Evolutionary conservation across 2,329 filamentous ascomycete genomes (phyloP).

Genomic region (Blumeria hordei): DNA sequence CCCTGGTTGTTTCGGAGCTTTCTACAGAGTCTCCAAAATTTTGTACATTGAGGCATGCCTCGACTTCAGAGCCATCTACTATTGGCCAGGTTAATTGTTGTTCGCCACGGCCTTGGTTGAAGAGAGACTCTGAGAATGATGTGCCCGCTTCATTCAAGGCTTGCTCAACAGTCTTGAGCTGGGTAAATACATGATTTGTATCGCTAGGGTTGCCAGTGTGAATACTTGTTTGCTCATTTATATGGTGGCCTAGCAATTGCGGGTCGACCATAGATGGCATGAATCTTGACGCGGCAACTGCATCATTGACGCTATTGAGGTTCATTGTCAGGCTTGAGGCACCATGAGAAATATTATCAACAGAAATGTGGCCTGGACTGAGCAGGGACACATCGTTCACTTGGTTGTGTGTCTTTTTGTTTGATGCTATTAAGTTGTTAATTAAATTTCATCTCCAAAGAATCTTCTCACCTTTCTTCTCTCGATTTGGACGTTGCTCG

Average conservation of each 20-base stretch:
- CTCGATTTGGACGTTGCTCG: slow-evolving; percentile 17
- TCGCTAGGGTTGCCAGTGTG: too few relatives aligned
- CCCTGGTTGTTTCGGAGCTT: slow-evolving; percentile 2
- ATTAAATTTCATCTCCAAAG: too few relatives aligned
- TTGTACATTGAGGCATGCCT: slow-evolving; percentile 1
- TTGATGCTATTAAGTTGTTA: too few relatives aligned
- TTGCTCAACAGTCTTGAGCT: slow-evolving; percentile 7
- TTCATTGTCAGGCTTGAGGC: too few relatives aligned
- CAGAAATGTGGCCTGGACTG: too few relatives aligned
- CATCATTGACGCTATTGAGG: slow-evolving; percentile 4
- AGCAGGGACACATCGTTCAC: too few relatives aligned
- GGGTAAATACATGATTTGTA: slow-evolving; percentile 2
- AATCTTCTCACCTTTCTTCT: slow-evolving; percentile 17
- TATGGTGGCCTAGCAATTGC: slow-evolving; percentile 12
- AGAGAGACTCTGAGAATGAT: slow-evolving; percentile 7
- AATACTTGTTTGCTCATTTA: slow-evolving; percentile 5
- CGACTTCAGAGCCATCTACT: slow-evolving; percentile 7
- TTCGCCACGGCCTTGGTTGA: slow-evolving; percentile 6
- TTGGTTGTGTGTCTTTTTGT: too few relatives aligned
- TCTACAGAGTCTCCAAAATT: slow-evolving; percentile 2
- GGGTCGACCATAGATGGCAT: slow-evolving; percentile 15
- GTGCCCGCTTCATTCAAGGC: slow-evolving; percentile 9
- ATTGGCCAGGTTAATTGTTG: slow-evolving; percentile 11
- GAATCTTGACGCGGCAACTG: slow-evolving; percentile 11
- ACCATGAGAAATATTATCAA: too few relatives aligned